Evolutionary conservation across 73 alveolate species (phyloP).

Genomic region (Paraurostyla sp.): DNA sequence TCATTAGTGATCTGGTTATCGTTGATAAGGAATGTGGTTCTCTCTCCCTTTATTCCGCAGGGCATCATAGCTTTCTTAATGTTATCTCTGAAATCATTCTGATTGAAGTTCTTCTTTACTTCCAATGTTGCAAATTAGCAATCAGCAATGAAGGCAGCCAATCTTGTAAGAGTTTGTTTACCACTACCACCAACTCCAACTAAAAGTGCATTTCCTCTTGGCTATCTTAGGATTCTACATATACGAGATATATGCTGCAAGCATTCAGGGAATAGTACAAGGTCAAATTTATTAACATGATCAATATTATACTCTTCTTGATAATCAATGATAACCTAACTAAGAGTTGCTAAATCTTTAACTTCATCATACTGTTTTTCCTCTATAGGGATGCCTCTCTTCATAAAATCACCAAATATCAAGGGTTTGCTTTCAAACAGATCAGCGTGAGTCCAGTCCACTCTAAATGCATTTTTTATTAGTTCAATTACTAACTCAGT

Average conservation of each 20-base stretch:
- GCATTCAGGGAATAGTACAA: slow-evolving; percentile 98
- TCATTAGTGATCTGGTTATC: slow-evolving; percentile 91
- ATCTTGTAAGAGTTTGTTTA: slow-evolving; percentile 91
- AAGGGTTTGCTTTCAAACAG: slow-evolving; percentile 75
- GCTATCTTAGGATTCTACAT: slow-evolving; percentile 97
- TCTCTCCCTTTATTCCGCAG: slow-evolving; percentile 67
- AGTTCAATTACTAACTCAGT: slow-evolving; percentile 59
- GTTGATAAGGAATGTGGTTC: slow-evolving; percentile 81
- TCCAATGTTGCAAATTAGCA: slow-evolving; percentile 84
- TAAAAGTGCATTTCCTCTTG: slow-evolving; percentile 98
- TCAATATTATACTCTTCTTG: slow-evolving; percentile 96
- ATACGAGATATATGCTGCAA: slow-evolving; percentile 97
- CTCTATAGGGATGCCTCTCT: slow-evolving; percentile 81
- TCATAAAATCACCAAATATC: slow-evolving; percentile 86
- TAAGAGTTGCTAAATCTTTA: slow-evolving; percentile 65
- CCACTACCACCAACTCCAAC: slow-evolving; percentile 97
- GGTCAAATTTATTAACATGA: slow-evolving; percentile 92
- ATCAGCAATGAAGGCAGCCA: slow-evolving; percentile 84
- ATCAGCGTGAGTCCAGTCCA: slow-evolving; percentile 84
- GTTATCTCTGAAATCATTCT: slow-evolving; percentile 84
- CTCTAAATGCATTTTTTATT: slow-evolving; percentile 74
- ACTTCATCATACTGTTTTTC: slow-evolving; percentile 87
- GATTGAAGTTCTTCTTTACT: slow-evolving; percentile 84
- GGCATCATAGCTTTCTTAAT: slow-evolving; percentile 80
- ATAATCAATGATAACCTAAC: slow-evolving; percentile 93